Conservation (phyloP, 1,284 basidiomycete species). For the Ganoderma meredithae region DNA sequence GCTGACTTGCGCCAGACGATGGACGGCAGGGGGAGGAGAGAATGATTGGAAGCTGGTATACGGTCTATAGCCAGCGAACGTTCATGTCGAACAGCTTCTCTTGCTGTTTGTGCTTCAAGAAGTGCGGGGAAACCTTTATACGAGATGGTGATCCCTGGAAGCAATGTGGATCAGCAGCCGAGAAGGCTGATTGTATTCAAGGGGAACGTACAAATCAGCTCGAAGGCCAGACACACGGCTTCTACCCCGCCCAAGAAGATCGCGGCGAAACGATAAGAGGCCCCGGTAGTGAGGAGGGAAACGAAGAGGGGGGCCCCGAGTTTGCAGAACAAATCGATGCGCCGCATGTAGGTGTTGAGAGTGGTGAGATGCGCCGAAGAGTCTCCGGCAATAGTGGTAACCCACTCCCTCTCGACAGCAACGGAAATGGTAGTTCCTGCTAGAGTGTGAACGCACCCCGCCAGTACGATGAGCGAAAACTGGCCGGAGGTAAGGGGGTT, state of each 20-base stretch:
- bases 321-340: conserved; percentile 63
- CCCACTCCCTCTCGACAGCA: conserved; percentile 67
- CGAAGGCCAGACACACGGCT: conserved; percentile 43
- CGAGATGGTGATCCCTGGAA: conserved; percentile 42
- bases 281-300: conserved; percentile 53
- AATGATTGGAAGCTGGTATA: not conserved
- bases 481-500: conserved; percentile 32
- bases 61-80: not conserved
- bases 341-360: conserved; percentile 52
- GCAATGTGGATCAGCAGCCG: not conserved
- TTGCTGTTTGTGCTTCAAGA: conserved; percentile 34
- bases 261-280: conserved; percentile 43
- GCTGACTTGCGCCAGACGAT: not conserved
- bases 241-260: conserved; percentile 44
- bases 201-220: conserved; percentile 39
- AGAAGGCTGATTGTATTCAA: not conserved
- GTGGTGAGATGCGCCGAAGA: conserved; percentile 42
- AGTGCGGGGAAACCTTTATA: conserved; percentile 45
- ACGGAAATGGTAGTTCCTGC: conserved; percentile 56
- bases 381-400: conserved; percentile 49
- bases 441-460: conserved; percentile 51
- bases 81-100: conserved; percentile 15
- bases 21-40: not conserved
- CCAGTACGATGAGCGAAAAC: conserved; percentile 49
- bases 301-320: conserved; percentile 63